Evolutionary conservation across 2,329 filamentous ascomycete genomes (phyloP).

Genomic region (Verticillium klebahnii): DNA sequence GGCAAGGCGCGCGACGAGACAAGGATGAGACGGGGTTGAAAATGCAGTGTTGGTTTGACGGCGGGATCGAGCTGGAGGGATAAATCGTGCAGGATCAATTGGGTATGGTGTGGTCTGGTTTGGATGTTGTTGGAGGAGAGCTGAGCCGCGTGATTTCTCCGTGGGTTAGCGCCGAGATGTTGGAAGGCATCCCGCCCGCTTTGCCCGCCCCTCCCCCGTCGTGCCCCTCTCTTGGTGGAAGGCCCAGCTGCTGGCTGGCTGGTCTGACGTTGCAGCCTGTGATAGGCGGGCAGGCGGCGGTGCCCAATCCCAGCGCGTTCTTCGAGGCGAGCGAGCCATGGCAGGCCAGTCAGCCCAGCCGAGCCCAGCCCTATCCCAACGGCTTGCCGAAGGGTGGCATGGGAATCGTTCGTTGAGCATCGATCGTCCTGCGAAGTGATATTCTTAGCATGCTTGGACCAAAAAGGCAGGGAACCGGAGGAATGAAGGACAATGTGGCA

Average conservation of each 20-base stretch:
- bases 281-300: background rate
- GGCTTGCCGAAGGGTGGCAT: background rate
- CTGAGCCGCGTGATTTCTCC: background rate
- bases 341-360: background rate
- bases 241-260: background rate
- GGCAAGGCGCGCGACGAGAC: background rate
- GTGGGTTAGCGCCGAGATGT: background rate
- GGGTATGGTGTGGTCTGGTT: background rate
- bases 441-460: background rate
- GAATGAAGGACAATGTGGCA: background rate
- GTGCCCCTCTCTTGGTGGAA: background rate
- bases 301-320: background rate
- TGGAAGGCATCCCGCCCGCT: background rate
- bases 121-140: background rate
- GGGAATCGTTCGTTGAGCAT: background rate
- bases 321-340: background rate
- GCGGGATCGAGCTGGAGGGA: background rate
- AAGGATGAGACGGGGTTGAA: background rate
- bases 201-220: background rate
- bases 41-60: background rate
- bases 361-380: background rate
- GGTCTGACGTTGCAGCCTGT: background rate
- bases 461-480: background rate
- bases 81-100: background rate
- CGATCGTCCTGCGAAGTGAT: background rate